Conservation (phyloP, 805 yeast genomes). For the Kuraishia hungarica region DNA sequence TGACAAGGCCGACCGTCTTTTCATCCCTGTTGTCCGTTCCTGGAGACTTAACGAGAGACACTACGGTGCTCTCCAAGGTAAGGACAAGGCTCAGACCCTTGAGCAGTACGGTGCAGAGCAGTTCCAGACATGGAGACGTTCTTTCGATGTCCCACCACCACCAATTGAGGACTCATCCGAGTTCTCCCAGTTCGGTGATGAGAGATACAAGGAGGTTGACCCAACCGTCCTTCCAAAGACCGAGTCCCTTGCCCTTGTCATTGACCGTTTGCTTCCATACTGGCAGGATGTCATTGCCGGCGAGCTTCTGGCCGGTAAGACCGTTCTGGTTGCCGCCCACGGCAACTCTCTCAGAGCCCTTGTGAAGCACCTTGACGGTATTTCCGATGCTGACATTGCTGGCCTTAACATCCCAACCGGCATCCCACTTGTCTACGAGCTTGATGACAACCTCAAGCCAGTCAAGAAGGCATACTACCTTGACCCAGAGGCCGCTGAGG, state of each 20-base stretch:
- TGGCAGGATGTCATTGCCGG: constrained; percentile 89
- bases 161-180: constrained; percentile 65
- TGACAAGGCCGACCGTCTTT: constrained; percentile 79
- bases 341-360: constrained; percentile 97
- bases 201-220: constrained; percentile 77
- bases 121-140: constrained; percentile 97
- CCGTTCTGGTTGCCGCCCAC: constrained; percentile 92
- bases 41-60: constrained; percentile 99
- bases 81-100: constrained; percentile 92
- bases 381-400: constrained; percentile 88
- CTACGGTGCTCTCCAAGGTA: constrained; percentile 98
- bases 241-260: constrained; percentile 90
- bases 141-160: constrained; percentile 96
- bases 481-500: constrained; percentile 99
- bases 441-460: constrained; percentile 81
- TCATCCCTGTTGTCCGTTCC: constrained; percentile 86
- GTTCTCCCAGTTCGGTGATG: constrained; percentile 81
- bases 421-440: constrained; percentile 94
- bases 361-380: constrained; percentile 90
- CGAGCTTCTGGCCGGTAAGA: constrained; percentile 79
- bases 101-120: constrained; percentile 83
- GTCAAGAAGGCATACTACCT: constrained; percentile 90
- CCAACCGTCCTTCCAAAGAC: constrained; percentile 86
- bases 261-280: constrained; percentile 94
- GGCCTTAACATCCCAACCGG: constrained; percentile 97